Percentiles rank a stretch among this genome's conserved stretches.
Conservation (phyloP, 2,329 filamentous ascomycete genomes). For the Chalara sp. region DNA sequence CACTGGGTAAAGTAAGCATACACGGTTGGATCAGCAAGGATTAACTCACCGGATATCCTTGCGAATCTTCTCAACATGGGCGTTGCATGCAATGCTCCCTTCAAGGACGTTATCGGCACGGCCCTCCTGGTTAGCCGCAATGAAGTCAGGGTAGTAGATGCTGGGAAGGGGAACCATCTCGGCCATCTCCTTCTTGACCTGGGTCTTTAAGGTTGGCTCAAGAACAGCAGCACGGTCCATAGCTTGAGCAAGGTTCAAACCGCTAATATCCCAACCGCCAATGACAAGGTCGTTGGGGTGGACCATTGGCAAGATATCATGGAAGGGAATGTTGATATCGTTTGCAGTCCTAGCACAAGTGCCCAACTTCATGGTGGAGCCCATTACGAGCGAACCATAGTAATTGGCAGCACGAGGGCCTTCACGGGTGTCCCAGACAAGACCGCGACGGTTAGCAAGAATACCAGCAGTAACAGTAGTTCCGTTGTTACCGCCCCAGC, state of each 20-base stretch:
- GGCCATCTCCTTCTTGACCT: constrained; percentile 90
- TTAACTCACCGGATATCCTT: constrained; percentile 71
- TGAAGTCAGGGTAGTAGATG: constrained; percentile 99
- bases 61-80: constrained; percentile 88
- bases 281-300: constrained; percentile 94
- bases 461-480: constrained; percentile 96
- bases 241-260: constrained; percentile 78
- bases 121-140: constrained; percentile 95
- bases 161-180: constrained; percentile 82
- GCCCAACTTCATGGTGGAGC: constrained; percentile 93
- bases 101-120: constrained; percentile 86
- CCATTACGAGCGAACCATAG: constrained; percentile 97
- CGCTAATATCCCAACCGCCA: constrained; percentile 96
- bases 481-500: constrained; percentile 97
- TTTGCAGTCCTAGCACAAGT: constrained; percentile 74
- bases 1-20: constrained; percentile 35
- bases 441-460: constrained; percentile 81
- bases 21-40: constrained; percentile 7
- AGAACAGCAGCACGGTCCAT: constrained; percentile 96
- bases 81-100: constrained; percentile 76
- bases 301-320: constrained; percentile 89
- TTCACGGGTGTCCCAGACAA: constrained; percentile 92
- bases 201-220: constrained; percentile 85
- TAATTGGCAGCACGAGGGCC: constrained; percentile 84
- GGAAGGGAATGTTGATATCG: constrained; percentile 96